Percentiles rank a stretch among this genome's conserved stretches.
Evolutionary conservation across 805 yeast species (phyloP).

Genomic region (Hanseniaspora lachancei): DNA sequence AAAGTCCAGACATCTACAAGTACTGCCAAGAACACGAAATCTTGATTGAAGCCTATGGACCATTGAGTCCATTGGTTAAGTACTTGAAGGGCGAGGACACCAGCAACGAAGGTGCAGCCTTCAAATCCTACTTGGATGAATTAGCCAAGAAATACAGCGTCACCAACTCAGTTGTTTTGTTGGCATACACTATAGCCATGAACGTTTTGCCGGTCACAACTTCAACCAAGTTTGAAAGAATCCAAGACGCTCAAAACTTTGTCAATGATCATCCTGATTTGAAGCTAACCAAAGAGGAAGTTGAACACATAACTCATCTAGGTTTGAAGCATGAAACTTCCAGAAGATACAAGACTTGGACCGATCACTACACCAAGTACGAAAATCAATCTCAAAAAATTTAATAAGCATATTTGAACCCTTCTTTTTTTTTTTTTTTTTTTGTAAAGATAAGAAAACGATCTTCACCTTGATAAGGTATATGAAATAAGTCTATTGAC

Average conservation of each 20-base stretch:
- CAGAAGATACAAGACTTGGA: slow-evolving; percentile 26
- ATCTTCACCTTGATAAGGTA: too few relatives aligned
- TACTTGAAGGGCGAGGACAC: slow-evolving; percentile 2
- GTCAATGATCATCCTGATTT: slow-evolving; percentile 33
- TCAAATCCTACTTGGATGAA: slow-evolving; percentile 30
- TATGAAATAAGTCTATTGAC: not conserved
- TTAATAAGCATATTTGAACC: not conserved
- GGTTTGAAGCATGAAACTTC: slow-evolving; percentile 29
- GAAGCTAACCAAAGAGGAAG: slow-evolving; percentile 40
- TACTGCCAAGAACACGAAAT: slow-evolving; percentile 39
- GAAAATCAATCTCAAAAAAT: slow-evolving; percentile 19
- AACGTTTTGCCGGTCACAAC: slow-evolving; percentile 68
- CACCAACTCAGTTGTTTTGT: slow-evolving; percentile 49
- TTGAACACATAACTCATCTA: slow-evolving; percentile 29
- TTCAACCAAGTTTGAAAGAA: slow-evolving; percentile 44
- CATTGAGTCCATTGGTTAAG: slow-evolving; percentile 42
- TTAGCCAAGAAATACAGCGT: slow-evolving; percentile 45
- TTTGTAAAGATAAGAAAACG: too few relatives aligned
- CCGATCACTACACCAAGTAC: slow-evolving; percentile 19
- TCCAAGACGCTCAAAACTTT: slow-evolving; percentile 42
- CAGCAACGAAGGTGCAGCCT: slow-evolving; percentile 13
- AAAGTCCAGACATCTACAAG: slow-evolving; percentile 42
- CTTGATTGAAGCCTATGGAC: slow-evolving; percentile 51
- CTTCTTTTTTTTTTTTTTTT: too few relatives aligned
- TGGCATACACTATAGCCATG: slow-evolving; percentile 55